Evolutionary conservation across 192 early-diverging fungal genomes (phyloP).

Genomic region (Podila minutissima): DNA sequence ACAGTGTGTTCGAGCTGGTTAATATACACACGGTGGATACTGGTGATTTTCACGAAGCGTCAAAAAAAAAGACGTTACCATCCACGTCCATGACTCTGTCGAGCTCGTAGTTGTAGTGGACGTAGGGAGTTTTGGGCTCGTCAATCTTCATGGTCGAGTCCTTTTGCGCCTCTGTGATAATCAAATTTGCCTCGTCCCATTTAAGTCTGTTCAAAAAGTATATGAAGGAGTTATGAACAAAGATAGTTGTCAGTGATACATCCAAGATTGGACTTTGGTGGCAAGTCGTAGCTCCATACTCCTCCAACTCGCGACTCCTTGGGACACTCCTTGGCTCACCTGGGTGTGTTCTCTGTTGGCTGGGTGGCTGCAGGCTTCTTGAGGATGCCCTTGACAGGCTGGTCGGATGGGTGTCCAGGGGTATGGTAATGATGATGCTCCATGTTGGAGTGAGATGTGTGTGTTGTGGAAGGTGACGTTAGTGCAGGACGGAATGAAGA

Average conservation of each 20-base stretch:
- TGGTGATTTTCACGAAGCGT: not conserved
- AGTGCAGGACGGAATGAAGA: too few relatives aligned
- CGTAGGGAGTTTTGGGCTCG: slow-evolving; percentile 96
- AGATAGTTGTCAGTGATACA: not conserved
- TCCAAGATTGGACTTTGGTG: too few relatives aligned
- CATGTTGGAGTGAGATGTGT: not conserved
- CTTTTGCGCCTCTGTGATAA: slow-evolving; percentile 89
- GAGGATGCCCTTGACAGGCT: slow-evolving; percentile 46
- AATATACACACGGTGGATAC: not conserved
- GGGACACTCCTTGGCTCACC: slow-evolving; percentile 1
- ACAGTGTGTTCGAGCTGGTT: not conserved
- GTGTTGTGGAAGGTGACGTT: not conserved
- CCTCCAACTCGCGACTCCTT: not conserved
- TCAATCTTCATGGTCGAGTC: slow-evolving; percentile 95
- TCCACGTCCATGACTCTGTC: slow-evolving; percentile 75
- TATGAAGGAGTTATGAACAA: not conserved
- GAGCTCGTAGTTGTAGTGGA: slow-evolving; percentile 84
- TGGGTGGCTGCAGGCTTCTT: slow-evolving; percentile 14
- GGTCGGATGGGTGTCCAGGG: slow-evolving; percentile 11
- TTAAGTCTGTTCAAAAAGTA: slow-evolving; percentile 66
- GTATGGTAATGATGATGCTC: slow-evolving; percentile 2
- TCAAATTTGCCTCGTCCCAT: slow-evolving; percentile 96
- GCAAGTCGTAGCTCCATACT: too few relatives aligned
- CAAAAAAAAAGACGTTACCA: slow-evolving; percentile 34
- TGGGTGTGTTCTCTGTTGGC: slow-evolving; percentile 18